Evolutionary conservation across 176 grass and related monocot species (phyloP), one percentile per base, ranked within the genome.

Genomic region (Oropetium thomaeum): DNA sequence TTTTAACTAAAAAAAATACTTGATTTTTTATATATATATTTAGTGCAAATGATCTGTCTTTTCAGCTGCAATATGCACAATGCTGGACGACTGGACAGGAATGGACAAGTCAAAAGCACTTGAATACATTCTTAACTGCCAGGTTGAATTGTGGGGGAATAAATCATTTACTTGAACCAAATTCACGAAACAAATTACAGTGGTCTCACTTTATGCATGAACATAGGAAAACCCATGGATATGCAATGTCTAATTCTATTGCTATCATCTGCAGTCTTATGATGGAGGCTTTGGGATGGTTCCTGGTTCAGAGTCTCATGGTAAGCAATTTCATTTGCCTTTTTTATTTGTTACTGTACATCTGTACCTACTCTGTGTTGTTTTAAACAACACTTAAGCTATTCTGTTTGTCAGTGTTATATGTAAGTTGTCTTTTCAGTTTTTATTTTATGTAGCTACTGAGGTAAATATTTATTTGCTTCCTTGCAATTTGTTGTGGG

Each of bases 231-330:
- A 69, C n/a, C 5, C 47, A 62, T 85, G 10, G 1, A 29, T 1
- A 44, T 73, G 12, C 57, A 63, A 44, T 52, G 61, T 12, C 71
- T 91, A 73, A 88, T 85, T 52, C 45, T 92, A 62, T 85, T 82
- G 7, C 10, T 83, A 69, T 44, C 28, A 25, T 27, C 29, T 91
- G 52, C 86, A 98, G 95, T 94, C 95, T 65, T 98, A 98, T 80
- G 96, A 98, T 81, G 96, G 96, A 80, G 96, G 91, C 66, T 98
- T 98, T 83, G 91, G 96, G 73, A 83, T 98, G 58, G 86, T 79
- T 81, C 96, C 96, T 27, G 87, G 91, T 86, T 91, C 84, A 34
- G 96, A 98, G 80, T 94, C 96, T 88, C 96, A 98, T 88, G 96
- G 91, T 98, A 93, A 73, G 73, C n/a, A 68, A 31, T 19, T 74